Base-by-base conservation (phyloP, 331 rosid genomes). In the Saraca asoca region DNA sequence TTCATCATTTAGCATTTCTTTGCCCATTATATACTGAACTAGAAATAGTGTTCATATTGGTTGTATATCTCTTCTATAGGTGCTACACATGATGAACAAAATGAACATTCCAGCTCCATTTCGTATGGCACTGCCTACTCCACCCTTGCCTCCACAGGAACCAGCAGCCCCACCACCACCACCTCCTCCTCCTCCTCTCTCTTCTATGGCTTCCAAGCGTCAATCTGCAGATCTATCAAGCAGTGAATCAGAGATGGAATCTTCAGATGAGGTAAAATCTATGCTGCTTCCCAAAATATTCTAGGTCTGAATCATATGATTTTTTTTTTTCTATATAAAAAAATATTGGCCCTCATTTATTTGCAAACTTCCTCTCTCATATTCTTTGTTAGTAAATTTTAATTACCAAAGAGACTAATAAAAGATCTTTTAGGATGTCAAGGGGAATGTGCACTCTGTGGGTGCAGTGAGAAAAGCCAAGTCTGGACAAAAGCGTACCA, bases 101-200 rank as follows among this genome's bases (percentile, higher is more conserved):
- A 90, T 93, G 98, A 93, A 88, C 76, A 90, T 93, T 68, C 98
- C 98, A 12, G 88, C 98, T 71, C 98, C 98, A 24, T 93, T 93
- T 81, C 88, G 95, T 11, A 85, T 90, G 90, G 97, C 96, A 64
- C 85, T 93, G 69, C 98, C 97, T 52, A 85, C 94, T 61, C 98
- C 98, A 51, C 98, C 98, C 20, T 83, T 93, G 42, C 98, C 98
- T 68, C 88, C 94, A 31, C 78, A 79, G 65, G 84, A 53, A 43
- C 90, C 91, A 24, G 79, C 73, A 48, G 86, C 84, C 5, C 76
- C 77, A 2, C 75, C 78, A 7, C 89, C 90, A 9, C 82, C 85
- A 39, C 64, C 52, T 11, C 72, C 80, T 65, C 76, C 85, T n/a
- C 72, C 82, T 4, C 79, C 81, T 37, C 73, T 76, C 52, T 78